Evolutionary conservation across 306 rosid genomes (phyloP), one percentile per base, ranked within the genome.

Genomic region (Glycine tomentella): DNA sequence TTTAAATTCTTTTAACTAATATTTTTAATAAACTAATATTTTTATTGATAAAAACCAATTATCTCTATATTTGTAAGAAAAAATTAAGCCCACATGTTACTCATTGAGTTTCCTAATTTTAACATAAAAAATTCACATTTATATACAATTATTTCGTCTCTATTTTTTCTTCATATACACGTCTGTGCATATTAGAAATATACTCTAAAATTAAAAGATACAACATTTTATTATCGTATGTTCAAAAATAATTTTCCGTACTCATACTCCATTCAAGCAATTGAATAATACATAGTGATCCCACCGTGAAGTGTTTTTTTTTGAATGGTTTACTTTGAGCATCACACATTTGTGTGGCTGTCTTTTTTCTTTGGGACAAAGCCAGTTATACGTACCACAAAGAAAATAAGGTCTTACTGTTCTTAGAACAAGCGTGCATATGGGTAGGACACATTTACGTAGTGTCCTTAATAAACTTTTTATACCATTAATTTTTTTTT

Each of bases 291-390:
- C 7, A 36, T 0, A 8, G 1, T 49, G 76, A 31, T 51, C 31
- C 46, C 31, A 49, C 72, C 31, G 7, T 4, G 10, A 14, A 42
- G 3, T 67, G 20, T 38, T 40, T n/a, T 0, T 25, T 25, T 25
- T 25, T 25, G 8, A 25, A 78, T 55, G 31, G 50, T 55, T 9
- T 67, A 42, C 31, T 20, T 68, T 68, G 76, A 42, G 71, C 75
- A 68, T 67, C 16, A 68, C 76, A 78, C 57, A 69, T 80, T 80
- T 12, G 78, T 58, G 12, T 15, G 45, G 3, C 9, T 61, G 65
- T 72, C 83, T 36, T 72, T n/a, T 80, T 71, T 62, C 78, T 20
- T 33, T 46, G 1, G 51, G 48, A 69, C 76, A 51, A 14, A 17
- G 72, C 46, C 78, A 71, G 40, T 61, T 12, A 34, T 13, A 17